Percentiles rank a stretch among this genome's conserved stretches.
phyloP scores from a whole-genome alignment of 1,139 yeast genomes.

The Geotrichum australiense region DNA sequence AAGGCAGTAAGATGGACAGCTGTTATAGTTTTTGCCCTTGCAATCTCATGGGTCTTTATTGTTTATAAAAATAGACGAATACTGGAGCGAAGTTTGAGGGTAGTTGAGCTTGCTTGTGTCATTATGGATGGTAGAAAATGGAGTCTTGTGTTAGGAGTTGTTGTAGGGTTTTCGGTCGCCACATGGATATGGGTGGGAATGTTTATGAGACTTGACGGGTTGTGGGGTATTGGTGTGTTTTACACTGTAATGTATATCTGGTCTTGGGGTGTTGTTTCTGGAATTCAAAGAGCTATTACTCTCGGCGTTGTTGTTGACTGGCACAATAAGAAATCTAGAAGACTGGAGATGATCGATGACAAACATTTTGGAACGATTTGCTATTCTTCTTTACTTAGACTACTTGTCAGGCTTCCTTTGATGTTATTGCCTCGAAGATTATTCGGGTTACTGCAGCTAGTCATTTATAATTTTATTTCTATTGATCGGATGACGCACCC shows the following conservation, averaged over 20 bases:
- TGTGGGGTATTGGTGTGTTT: constrained; percentile 34
- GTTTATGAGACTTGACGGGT: constrained; percentile 30
- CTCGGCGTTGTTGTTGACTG: constrained; percentile 37
- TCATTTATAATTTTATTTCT: constrained; percentile 27
- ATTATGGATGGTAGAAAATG: constrained; percentile 33
- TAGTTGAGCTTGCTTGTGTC: constrained; percentile 34
- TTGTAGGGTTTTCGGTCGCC: constrained; percentile 29
- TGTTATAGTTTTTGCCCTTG: constrained; percentile 31
- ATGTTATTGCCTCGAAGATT: constrained; percentile 33
- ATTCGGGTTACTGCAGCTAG: constrained; percentile 25
- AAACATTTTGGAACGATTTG: constrained; percentile 37
- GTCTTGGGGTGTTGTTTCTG: constrained; percentile 39
- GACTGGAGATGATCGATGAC: constrained; percentile 4
- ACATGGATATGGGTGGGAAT: constrained; percentile 36
- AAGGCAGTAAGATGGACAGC: constrained; percentile 36
- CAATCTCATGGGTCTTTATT: constrained; percentile 32
- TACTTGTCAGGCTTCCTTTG: constrained; percentile 35
- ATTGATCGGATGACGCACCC: constrained; percentile 33
- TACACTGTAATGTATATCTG: constrained; percentile 38
- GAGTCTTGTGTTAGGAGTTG: constrained; percentile 28
- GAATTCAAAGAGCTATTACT: constrained; percentile 34
- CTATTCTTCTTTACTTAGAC: constrained; percentile 30
- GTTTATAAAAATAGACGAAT: constrained; percentile 32
- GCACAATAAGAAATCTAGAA: constrained; percentile 29
- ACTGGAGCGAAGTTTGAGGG: constrained; percentile 35